Percentiles rank a stretch among this genome's conserved stretches.
Evolutionary conservation across 1,284 basidiomycete species (phyloP).

Genomic region (Fomitopsis palustris): DNA sequence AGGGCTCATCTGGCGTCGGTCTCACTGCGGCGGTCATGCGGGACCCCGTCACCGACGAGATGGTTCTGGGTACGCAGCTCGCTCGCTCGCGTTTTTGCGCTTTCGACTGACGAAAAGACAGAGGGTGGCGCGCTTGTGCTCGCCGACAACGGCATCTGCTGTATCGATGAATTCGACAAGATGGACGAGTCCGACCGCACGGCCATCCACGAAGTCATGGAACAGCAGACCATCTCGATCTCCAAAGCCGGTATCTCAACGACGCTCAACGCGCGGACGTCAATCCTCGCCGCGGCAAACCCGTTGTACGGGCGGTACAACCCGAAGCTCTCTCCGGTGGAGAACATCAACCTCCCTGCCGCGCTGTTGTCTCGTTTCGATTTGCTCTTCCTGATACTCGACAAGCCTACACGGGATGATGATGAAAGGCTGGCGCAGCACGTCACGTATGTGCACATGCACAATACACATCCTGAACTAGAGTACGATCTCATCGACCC

Average conservation of each 20-base stretch:
- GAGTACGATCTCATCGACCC: conserved; percentile 86
- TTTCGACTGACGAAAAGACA: conserved; percentile 28
- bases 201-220: conserved; percentile 99
- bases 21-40: conserved; percentile 99
- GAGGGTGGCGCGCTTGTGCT: conserved; percentile 98
- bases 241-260: conserved; percentile 99
- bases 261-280: conserved; percentile 97
- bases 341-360: conserved; percentile 99
- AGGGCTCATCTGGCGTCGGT: conserved; percentile 97
- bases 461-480: conserved; percentile 84
- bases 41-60: conserved; percentile 99
- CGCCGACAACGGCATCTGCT: conserved; percentile 99
- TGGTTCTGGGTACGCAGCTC: conserved; percentile 83
- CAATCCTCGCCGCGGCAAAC: conserved; percentile 97
- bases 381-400: conserved; percentile 94
- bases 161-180: conserved; percentile 99
- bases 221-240: conserved; percentile 99
- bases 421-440: conserved; percentile 97
- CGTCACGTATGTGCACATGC: conserved; percentile 98
- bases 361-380: conserved; percentile 96
- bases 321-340: conserved; percentile 93
- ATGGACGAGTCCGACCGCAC: conserved; percentile 99
- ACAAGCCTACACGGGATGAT: conserved; percentile 91
- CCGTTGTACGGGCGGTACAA: conserved; percentile 99
- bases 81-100: not conserved